Base-by-base conservation (phyloP, 306 rosid genomes). In the Parietaria judaica region DNA sequence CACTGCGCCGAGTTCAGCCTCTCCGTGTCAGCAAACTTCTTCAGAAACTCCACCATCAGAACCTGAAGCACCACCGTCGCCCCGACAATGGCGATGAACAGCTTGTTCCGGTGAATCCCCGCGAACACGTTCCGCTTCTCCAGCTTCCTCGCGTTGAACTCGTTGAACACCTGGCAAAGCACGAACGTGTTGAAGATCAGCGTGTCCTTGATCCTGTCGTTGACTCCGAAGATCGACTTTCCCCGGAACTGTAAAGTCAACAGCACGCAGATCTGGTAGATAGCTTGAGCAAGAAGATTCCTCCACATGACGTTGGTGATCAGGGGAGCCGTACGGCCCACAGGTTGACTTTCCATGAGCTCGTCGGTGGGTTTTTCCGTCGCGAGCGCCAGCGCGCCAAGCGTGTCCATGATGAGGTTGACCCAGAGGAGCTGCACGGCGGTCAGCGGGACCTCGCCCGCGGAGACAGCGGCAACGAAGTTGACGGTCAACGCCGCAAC, bases 261-360 rank as follows among this genome's bases (percentile, higher is more conserved):
- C 9, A 78, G 55, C 48, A 78, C 58, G 4, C 64, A 36, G 36
- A 53, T 53, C 48, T 73, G 74, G 51, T 78, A 73, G 12, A 78
- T 7, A 3, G 76, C 73, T 34, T 74, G 79, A 38, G 71, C 52
- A 11, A 67, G 47, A 15, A 78, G 61, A 56, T 74, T 78, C 47
- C 83, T 63, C 83, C 74, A 78, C 79, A 78, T 78, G 47, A 64
- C 56, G 74, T 71, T 74, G 14, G 79, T 66, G 23, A 78, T 78
- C 55, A 74, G 76, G 0, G 77, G 80, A 35, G 31, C 68, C 0
- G 74, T 70, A 15, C 79, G n/a, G 11, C 80, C 71, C 51, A 78
- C 69, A 0, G 74, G 79, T 6, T 58, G 67, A 8, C 67, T 70
- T 13, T 66, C 69, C 77, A 70, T 70, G 7, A 74, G 69, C 1